A percentile compares a stretch with the other conserved stretches of the same genome.
phyloP scores from a whole-genome alignment of 768 basidiomycete genomes.

The Xerocomellus intermedius region DNA sequence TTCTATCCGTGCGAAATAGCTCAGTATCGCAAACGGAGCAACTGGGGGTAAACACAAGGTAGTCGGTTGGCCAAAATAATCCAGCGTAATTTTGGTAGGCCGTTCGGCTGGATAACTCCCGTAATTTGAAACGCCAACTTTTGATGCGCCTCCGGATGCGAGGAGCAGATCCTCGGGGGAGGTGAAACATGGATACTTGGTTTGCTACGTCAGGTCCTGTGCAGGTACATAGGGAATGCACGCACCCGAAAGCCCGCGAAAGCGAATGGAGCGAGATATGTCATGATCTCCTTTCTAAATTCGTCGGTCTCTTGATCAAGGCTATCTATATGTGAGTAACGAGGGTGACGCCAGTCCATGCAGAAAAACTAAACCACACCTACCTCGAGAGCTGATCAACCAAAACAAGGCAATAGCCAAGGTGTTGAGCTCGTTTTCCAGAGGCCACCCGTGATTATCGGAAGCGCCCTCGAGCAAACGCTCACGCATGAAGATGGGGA shows the following conservation, averaged over 20 bases:
- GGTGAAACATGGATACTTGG: constrained; percentile 39
- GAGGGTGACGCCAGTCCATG: not conserved
- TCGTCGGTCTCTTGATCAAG: constrained; percentile 36
- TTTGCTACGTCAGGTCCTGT: constrained; percentile 10
- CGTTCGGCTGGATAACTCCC: constrained; percentile 32
- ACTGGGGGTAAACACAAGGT: constrained; percentile 40
- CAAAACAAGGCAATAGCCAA: constrained; percentile 49
- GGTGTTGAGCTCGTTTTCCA: constrained; percentile 44
- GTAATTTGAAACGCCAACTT: constrained; percentile 19
- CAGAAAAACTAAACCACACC: not conserved
- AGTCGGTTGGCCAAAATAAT: constrained; percentile 43
- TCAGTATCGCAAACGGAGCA: constrained; percentile 47
- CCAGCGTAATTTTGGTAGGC: constrained; percentile 30
- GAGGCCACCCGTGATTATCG: constrained; percentile 48
- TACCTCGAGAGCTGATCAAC: constrained; percentile 39
- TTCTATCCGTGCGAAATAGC: constrained; percentile 47
- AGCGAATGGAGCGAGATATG: constrained; percentile 43
- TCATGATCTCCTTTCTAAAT: constrained; percentile 33
- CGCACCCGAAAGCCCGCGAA: constrained; percentile 51
- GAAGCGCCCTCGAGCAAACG: constrained; percentile 39
- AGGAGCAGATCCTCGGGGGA: constrained; percentile 36
- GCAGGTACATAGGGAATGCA: constrained; percentile 4
- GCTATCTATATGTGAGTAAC: constrained; percentile 7
- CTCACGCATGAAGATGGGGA: constrained; percentile 39
- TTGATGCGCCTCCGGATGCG: constrained; percentile 12